phyloP scores from a whole-genome alignment of 441 rosid genomes.

The Eutrema salsugineum region DNA sequence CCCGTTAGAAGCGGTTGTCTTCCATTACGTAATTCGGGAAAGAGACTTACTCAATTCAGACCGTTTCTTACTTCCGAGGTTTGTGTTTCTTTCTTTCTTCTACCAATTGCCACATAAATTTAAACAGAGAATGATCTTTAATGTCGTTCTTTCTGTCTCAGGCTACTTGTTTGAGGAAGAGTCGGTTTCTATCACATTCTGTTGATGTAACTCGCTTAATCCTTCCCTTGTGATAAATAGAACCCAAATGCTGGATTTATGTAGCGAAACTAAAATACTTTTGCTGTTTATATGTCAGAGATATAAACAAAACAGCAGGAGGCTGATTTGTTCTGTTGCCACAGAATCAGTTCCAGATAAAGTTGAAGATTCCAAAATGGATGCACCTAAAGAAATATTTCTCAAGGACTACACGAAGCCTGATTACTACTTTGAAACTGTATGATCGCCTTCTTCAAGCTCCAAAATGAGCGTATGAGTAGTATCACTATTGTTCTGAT shows the following conservation, averaged over 20 bases:
- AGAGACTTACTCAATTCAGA: conserved; percentile 39
- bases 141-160: conserved; percentile 22
- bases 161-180: conserved; percentile 44
- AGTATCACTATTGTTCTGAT: not conserved
- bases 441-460: conserved; percentile 22
- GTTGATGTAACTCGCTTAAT: conserved; percentile 42
- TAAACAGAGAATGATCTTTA: not conserved
- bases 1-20: conserved; percentile 35
- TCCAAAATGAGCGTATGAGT: not conserved
- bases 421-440: conserved; percentile 87
- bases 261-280: conserved; percentile 3
- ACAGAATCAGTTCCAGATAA: conserved; percentile 60
- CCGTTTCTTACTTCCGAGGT: conserved; percentile 55
- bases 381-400: conserved; percentile 81
- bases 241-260: not conserved
- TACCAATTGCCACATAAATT: not conserved
- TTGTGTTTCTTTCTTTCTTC: conserved; percentile 6
- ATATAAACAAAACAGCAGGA: conserved; percentile 41
- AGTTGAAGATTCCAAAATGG: conserved; percentile 75
- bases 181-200: conserved; percentile 34
- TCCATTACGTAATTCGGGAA: conserved; percentile 35
- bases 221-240: not conserved
- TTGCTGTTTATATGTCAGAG: conserved; percentile 41
- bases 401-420: conserved; percentile 92
- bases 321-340: conserved; percentile 75